Evolutionary conservation across 2,329 filamentous ascomycete species (phyloP).

Genomic region (Pezicula carpinea): DNA sequence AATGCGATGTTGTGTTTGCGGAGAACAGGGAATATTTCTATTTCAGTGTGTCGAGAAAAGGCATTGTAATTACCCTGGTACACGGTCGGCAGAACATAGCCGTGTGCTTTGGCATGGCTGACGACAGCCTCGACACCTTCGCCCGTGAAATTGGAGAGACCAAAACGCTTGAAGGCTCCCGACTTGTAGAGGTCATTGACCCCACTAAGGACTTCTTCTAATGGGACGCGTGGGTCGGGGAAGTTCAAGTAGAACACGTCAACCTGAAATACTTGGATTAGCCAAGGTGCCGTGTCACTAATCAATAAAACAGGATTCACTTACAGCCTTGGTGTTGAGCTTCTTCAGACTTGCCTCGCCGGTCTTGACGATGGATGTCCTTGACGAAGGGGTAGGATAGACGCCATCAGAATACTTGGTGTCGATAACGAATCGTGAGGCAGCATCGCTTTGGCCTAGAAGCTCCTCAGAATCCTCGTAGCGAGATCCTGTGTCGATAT

Average conservation of each 20-base stretch:
- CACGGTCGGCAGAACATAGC: slow-evolving; percentile 75
- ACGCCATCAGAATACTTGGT: background rate
- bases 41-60: slow-evolving; percentile 68
- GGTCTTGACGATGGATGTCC: no score
- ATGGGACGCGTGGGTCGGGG: slow-evolving; percentile 60
- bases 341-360: no score
- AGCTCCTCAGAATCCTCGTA: background rate
- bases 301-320: no score
- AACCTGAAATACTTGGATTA: slow-evolving; percentile 35
- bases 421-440: background rate
- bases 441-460: background rate
- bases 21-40: slow-evolving; percentile 66
- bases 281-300: no score
- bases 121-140: slow-evolving; percentile 81
- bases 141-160: slow-evolving; percentile 74
- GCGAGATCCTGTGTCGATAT: background rate
- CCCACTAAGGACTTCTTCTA: slow-evolving; percentile 71
- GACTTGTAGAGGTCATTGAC: slow-evolving; percentile 72
- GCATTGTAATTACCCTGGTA: slow-evolving; percentile 85
- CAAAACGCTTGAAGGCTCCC: slow-evolving; percentile 74
- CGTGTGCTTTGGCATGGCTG: slow-evolving; percentile 68
- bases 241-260: slow-evolving; percentile 79
- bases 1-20: slow-evolving; percentile 70
- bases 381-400: no score
- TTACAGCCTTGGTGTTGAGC: no score